A percentile compares a stretch with the other conserved stretches of the same genome.
Conservation (phyloP, 331 rosid genomes). For the Stylosanthes scabra region DNA sequence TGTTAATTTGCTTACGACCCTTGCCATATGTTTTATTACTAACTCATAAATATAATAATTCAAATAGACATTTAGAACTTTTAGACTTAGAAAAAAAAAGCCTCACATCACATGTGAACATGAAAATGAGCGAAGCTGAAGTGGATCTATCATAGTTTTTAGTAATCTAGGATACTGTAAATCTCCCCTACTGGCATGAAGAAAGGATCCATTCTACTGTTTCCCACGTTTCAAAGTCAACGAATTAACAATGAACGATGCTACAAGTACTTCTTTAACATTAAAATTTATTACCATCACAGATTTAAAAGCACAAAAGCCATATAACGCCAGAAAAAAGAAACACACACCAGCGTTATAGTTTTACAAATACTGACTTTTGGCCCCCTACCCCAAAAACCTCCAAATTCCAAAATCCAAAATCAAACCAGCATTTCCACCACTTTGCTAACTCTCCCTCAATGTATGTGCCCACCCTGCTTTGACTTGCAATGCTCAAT, state of each 20-base stretch:
- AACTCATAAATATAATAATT: too few relatives aligned
- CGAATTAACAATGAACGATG: slow-evolving; percentile 31
- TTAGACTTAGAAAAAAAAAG: too few relatives aligned
- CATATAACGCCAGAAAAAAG: slow-evolving; percentile 26
- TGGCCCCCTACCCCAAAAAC: slow-evolving; percentile 21
- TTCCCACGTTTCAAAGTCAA: slow-evolving; percentile 42
- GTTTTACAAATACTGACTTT: slow-evolving; percentile 34
- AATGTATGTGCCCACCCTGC: slow-evolving; percentile 46
- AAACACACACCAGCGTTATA: slow-evolving; percentile 18
- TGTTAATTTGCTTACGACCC: not conserved
- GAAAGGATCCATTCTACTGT: too few relatives aligned
- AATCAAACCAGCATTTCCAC: slow-evolving; percentile 30
- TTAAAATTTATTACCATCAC: slow-evolving; percentile 36
- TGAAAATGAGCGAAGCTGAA: not conserved
- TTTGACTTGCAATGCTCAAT: slow-evolving; percentile 45
- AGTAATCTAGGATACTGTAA: slow-evolving; percentile 10
- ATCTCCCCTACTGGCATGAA: not conserved
- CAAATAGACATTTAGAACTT: too few relatives aligned
- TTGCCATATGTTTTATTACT: not conserved
- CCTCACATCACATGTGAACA: slow-evolving; percentile 14
- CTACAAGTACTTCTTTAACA: slow-evolving; percentile 6
- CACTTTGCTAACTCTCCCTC: slow-evolving; percentile 34
- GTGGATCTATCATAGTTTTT: not conserved
- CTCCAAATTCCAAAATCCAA: slow-evolving; percentile 41
- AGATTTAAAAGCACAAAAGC: slow-evolving; percentile 14